phyloP scores from a whole-genome alignment of 371 early-diverging fungal genomes.

The Blastocladiella emersonii region DNA sequence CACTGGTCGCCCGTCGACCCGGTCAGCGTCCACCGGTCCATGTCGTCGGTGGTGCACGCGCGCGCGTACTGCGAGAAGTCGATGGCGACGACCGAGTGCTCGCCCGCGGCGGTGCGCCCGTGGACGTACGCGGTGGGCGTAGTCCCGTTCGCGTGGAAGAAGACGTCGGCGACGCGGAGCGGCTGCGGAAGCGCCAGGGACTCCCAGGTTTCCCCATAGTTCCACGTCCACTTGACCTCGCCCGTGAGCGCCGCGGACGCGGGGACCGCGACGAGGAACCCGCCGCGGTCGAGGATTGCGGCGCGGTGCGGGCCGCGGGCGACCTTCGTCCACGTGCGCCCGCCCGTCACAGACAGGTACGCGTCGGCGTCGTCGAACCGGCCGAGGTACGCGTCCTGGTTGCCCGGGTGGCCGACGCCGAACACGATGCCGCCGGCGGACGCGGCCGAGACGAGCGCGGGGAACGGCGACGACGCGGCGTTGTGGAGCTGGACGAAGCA shows the following conservation, averaged over 20 bases:
- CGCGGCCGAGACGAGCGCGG: constrained; percentile 23
- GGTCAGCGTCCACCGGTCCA: background rate
- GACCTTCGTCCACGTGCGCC: constrained; percentile 27
- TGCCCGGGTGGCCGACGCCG: constrained; percentile 36
- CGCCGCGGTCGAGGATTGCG: constrained; percentile 36
- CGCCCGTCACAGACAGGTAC: constrained; percentile 29
- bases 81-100: background rate
- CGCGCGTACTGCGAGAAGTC: background rate
- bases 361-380: constrained; percentile 23
- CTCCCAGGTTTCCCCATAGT: constrained; percentile 2
- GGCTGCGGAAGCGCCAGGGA: background rate
- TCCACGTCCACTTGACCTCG: constrained; percentile 19
- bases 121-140: constrained; percentile 10
- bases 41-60: background rate
- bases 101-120: background rate
- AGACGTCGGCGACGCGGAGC: background rate
- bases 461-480: constrained; percentile 27
- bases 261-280: constrained; percentile 26
- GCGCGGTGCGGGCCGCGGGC: constrained; percentile 26
- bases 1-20: background rate
- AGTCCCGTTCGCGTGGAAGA: constrained; percentile 10
- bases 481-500: constrained; percentile 21
- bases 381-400: constrained; percentile 13
- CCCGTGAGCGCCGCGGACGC: constrained; percentile 17
- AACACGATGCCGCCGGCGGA: constrained; percentile 29